Conservation (phyloP, 352 stramenopile genomes). For the Phytophthora multivora region DNA sequence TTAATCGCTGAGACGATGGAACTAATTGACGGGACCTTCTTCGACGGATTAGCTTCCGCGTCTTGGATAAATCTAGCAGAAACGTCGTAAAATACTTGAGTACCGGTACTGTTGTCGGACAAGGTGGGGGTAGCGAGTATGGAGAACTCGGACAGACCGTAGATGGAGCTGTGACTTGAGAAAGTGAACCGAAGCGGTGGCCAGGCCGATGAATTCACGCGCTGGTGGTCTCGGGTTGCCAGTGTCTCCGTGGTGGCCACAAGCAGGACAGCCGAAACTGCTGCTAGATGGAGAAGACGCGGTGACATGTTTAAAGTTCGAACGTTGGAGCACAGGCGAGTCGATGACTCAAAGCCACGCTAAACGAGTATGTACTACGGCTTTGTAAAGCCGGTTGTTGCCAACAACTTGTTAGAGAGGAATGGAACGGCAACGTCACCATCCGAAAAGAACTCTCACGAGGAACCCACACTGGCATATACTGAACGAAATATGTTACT, state of each 20-base stretch:
- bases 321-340: neutral
- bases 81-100: conserved; percentile 28
- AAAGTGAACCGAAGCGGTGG: conserved; percentile 31
- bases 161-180: conserved; percentile 17
- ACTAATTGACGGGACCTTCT: conserved; percentile 16
- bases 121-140: conserved; percentile 30
- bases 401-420: too few relatives aligned
- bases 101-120: neutral
- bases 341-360: neutral
- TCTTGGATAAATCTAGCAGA: conserved; percentile 17
- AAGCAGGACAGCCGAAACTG: neutral
- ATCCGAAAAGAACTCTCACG: neutral
- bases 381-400: neutral
- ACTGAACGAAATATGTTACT: too few relatives aligned
- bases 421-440: neutral
- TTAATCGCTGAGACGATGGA: conserved; percentile 15
- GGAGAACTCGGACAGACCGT: conserved; percentile 27
- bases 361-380: neutral
- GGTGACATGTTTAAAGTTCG: neutral
- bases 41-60: neutral
- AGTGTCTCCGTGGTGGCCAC: neutral
- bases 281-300: neutral
- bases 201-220: neutral
- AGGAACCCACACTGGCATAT: too few relatives aligned
- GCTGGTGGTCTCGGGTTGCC: neutral